Conservation (phyloP, 345 rosid species). For the Limnanthes douglasii region DNA sequence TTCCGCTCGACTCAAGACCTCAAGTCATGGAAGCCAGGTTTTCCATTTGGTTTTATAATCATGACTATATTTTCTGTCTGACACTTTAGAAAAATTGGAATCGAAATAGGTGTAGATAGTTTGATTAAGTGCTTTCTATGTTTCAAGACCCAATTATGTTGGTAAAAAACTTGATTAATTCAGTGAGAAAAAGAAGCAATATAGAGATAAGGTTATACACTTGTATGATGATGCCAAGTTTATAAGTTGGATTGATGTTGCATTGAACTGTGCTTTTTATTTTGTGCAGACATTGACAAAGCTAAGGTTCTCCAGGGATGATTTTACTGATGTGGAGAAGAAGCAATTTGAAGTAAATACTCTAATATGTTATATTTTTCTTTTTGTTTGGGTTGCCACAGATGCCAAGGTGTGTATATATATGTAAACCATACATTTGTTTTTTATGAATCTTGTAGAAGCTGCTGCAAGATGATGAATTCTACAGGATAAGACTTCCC, state of each 20-base stretch:
- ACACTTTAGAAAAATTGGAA: too few relatives aligned
- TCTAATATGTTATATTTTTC: not conserved
- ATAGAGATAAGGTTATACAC: too few relatives aligned
- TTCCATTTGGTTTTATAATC: too few relatives aligned
- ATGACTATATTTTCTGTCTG: too few relatives aligned
- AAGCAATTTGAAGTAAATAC: slow-evolving; percentile 47
- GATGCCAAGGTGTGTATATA: not conserved
- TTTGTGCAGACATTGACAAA: slow-evolving; percentile 66
- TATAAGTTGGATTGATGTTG: too few relatives aligned
- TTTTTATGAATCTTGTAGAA: slow-evolving; percentile 30
- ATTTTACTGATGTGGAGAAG: slow-evolving; percentile 45
- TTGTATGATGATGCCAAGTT: too few relatives aligned
- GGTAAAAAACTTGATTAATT: too few relatives aligned
- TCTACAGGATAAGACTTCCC: slow-evolving; percentile 79
- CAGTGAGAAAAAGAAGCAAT: too few relatives aligned
- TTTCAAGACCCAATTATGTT: too few relatives aligned
- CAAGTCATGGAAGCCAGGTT: slow-evolving; percentile 81
- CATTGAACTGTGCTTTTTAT: slow-evolving; percentile 1
- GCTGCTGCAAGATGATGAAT: slow-evolving; percentile 61
- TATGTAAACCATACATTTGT: too few relatives aligned
- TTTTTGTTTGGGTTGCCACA: not conserved
- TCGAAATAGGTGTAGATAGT: not conserved
- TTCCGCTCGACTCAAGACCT: slow-evolving; percentile 86
- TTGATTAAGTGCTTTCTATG: too few relatives aligned
- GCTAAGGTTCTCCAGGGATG: slow-evolving; percentile 71